A percentile compares a stretch with the other conserved stretches of the same genome.
These are phyloP conservation scores for Adansonia rubrostipa DNA, from an alignment of 441 rosid species.

Conservation along the genomic window DNA sequence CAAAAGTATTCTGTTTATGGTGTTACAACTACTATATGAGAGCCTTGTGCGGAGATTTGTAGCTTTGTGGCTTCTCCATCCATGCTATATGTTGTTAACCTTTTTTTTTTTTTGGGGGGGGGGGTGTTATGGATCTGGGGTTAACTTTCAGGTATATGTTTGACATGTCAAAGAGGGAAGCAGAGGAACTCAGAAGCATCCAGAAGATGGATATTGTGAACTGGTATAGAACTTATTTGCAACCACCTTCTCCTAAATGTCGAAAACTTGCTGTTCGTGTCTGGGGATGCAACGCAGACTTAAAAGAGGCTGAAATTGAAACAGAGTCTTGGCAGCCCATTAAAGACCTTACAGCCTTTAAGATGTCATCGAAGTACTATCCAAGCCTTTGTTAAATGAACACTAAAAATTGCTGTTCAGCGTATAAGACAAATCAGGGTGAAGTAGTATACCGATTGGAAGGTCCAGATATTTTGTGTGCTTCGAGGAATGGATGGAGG, in stretches of 20 bases:
- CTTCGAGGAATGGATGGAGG: conserved; percentile 1
- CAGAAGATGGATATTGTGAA: conserved; percentile 62
- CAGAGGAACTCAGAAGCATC: conserved; percentile 67
- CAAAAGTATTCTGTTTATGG: conserved; percentile 5
- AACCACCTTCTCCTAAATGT: conserved; percentile 68
- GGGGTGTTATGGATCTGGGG: not conserved
- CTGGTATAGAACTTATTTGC: conserved; percentile 75
- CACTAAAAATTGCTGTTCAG: not conserved
- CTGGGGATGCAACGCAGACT: conserved; percentile 86
- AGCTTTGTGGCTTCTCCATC: not conserved
- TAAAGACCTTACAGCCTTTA: conserved; percentile 56
- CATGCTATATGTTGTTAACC: not conserved
- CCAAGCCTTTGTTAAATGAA: conserved; percentile 58
- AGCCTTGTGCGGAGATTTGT: not conserved
- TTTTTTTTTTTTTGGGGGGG: not conserved
- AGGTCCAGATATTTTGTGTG: conserved; percentile 18
- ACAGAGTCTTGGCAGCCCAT: conserved; percentile 46
- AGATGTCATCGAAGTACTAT: conserved; percentile 64
- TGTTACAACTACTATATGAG: not conserved
- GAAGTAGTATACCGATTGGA: not conserved
- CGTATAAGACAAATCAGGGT: not conserved
- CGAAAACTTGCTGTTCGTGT: conserved; percentile 81
- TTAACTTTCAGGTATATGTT: conserved; percentile 71
- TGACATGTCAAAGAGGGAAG: conserved; percentile 72
- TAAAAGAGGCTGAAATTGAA: conserved; percentile 49